phyloP scores from a whole-genome alignment of 192 early-diverging fungal genomes.

The Coemansia guatemalensis region DNA sequence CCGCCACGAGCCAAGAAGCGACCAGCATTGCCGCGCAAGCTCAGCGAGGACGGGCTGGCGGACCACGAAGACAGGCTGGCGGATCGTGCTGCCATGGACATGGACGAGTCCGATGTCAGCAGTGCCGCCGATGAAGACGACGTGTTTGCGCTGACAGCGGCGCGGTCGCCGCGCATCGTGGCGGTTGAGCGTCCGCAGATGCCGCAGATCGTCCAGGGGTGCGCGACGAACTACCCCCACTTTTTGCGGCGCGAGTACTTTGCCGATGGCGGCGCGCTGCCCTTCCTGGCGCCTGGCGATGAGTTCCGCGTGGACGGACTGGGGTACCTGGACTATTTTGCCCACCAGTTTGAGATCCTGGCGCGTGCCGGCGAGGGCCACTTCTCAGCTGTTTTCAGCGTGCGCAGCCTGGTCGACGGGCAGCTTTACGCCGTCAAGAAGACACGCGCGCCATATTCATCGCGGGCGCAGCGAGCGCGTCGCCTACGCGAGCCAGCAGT shows the following conservation, averaged over 20 bases:
- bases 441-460: conserved; percentile 64
- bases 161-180: conserved; percentile 29
- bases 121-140: conserved; percentile 24
- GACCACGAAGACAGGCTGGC: neutral
- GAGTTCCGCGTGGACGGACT: conserved; percentile 39
- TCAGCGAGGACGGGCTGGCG: neutral
- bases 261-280: conserved; percentile 23
- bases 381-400: conserved; percentile 80
- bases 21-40: neutral
- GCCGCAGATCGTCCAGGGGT: conserved; percentile 50
- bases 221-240: conserved; percentile 50
- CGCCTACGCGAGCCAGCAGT: conserved; percentile 83
- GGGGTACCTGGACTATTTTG: conserved; percentile 65
- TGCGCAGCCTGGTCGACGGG: conserved; percentile 61
- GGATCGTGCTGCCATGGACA: conserved; percentile 24
- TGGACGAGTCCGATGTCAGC: conserved; percentile 11
- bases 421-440: conserved; percentile 82
- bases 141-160: conserved; percentile 22
- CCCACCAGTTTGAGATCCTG: conserved; percentile 66
- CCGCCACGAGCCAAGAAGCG: conserved; percentile 4
- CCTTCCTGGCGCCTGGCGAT: conserved; percentile 34
- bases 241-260: conserved; percentile 49
- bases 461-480: conserved; percentile 65
- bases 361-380: conserved; percentile 72
- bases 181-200: conserved; percentile 47